A percentile compares a stretch with the other conserved stretches of the same genome.
These are phyloP conservation scores for Ceratobasidium papillatum DNA, from an alignment of 1,284 basidiomycete genomes.

Conservation along the genomic window DNA sequence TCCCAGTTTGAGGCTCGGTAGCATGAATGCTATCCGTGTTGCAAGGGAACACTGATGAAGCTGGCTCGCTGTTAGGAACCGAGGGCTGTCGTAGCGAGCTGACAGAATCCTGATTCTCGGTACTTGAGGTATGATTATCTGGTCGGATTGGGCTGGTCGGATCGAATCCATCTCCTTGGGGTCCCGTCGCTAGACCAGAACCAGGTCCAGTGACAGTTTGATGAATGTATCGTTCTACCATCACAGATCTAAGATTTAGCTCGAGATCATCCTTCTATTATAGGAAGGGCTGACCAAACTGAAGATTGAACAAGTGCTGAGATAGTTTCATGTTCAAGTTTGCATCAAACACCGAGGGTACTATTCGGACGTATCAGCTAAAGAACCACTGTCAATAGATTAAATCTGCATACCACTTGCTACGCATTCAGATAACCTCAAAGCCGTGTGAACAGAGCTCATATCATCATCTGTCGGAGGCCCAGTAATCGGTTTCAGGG, in stretches of 20 bases:
- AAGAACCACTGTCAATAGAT: too few relatives aligned
- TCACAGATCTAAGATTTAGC: too few relatives aligned
- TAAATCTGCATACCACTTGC: conserved; percentile 2
- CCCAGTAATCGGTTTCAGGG: conserved; percentile 6
- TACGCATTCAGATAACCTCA: conserved; percentile 1
- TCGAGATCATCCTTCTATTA: too few relatives aligned
- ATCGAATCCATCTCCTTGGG: background rate
- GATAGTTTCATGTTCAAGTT: conserved; percentile 20
- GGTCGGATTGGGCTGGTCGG: too few relatives aligned
- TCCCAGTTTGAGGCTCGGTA: too few relatives aligned
- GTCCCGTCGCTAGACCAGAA: background rate
- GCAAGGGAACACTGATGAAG: too few relatives aligned
- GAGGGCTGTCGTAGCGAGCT: too few relatives aligned
- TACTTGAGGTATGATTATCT: too few relatives aligned
- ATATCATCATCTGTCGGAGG: conserved; percentile 23
- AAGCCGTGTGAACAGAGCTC: background rate
- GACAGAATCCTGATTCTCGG: too few relatives aligned
- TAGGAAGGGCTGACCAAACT: too few relatives aligned
- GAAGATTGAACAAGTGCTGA: conserved; percentile 24
- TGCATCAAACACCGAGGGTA: background rate
- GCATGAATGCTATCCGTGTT: too few relatives aligned
- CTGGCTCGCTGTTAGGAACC: too few relatives aligned
- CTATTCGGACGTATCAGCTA: background rate
- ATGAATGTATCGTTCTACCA: background rate
- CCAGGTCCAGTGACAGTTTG: background rate